Evolutionary conservation across 2,329 filamentous ascomycete species (phyloP).

Genomic region (Sphaerostilbella broomeana): DNA sequence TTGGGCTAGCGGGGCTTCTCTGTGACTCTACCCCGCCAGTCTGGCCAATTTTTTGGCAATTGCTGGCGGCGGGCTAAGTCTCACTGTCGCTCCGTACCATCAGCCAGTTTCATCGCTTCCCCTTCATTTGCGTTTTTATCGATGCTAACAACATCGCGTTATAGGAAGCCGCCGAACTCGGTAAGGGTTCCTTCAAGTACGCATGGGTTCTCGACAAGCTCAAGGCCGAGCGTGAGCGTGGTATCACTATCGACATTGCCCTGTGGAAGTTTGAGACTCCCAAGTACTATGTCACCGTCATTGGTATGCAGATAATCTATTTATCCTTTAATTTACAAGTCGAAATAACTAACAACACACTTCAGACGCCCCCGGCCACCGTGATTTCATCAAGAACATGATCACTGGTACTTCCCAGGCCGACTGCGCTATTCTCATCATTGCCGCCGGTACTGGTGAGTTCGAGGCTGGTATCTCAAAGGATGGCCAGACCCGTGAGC

Average conservation of each 20-base stretch:
- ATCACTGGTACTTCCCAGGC: slow-evolving; percentile 99
- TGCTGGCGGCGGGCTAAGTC: no score
- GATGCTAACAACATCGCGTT: slow-evolving; percentile 15
- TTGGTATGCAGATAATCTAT: slow-evolving; percentile 54
- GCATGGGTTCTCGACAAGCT: slow-evolving; percentile 99
- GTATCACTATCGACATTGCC: slow-evolving; percentile 99
- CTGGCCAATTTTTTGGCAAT: not conserved
- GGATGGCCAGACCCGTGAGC: slow-evolving; percentile 99
- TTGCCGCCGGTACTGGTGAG: slow-evolving; percentile 99
- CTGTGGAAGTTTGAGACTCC: slow-evolving; percentile 99
- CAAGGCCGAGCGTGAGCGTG: slow-evolving; percentile 99
- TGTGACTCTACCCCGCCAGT: slow-evolving; percentile 1
- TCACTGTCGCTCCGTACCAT: no score
- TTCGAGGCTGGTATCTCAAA: slow-evolving; percentile 99
- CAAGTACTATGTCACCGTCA: slow-evolving; percentile 97
- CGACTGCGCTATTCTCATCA: slow-evolving; percentile 99
- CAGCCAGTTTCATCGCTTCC: not conserved
- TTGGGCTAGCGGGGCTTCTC: not conserved
- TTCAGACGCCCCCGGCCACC: slow-evolving; percentile 91
- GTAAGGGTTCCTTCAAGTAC: slow-evolving; percentile 99
- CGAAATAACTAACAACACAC: not conserved
- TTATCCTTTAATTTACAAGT: not conserved
- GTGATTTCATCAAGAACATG: slow-evolving; percentile 99
- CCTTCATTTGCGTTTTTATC: not conserved
- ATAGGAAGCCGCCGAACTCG: slow-evolving; percentile 96